These are phyloP conservation scores for Quercus cerris DNA, from an alignment of 306 rosid genomes.

Conservation along the genomic window DNA sequence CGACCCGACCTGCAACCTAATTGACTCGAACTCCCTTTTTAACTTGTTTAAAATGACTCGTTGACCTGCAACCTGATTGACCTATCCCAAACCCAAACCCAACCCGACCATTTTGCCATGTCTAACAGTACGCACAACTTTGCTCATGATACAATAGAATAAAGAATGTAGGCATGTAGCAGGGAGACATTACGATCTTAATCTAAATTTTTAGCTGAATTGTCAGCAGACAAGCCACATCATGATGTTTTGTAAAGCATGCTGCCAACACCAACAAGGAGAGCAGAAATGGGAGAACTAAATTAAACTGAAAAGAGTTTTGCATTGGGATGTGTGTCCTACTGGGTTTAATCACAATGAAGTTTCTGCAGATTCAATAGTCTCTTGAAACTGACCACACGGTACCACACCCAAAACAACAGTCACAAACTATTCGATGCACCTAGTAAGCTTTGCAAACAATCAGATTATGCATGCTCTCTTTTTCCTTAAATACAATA, in stretches of 20 bases:
- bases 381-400: neutral
- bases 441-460: neutral
- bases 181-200: too few relatives aligned
- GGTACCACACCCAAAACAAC: neutral
- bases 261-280: neutral
- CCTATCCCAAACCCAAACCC: too few relatives aligned
- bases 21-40: too few relatives aligned
- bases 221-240: neutral
- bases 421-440: neutral
- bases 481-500: neutral
- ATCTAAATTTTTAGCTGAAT: neutral
- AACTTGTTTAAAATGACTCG: too few relatives aligned
- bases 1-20: too few relatives aligned
- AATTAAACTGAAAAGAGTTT: neutral
- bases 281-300: neutral
- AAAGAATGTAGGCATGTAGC: too few relatives aligned
- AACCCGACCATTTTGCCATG: too few relatives aligned
- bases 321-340: neutral
- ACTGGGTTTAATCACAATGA: neutral
- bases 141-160: neutral
- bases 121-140: too few relatives aligned
- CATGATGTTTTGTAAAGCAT: neutral
- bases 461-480: neutral
- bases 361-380: neutral
- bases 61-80: too few relatives aligned